A percentile compares a stretch with the other conserved stretches of the same genome.
These are phyloP conservation scores for Houttuynia cordata DNA, from an alignment of 164 flowering plant species.

Conservation along the genomic window DNA sequence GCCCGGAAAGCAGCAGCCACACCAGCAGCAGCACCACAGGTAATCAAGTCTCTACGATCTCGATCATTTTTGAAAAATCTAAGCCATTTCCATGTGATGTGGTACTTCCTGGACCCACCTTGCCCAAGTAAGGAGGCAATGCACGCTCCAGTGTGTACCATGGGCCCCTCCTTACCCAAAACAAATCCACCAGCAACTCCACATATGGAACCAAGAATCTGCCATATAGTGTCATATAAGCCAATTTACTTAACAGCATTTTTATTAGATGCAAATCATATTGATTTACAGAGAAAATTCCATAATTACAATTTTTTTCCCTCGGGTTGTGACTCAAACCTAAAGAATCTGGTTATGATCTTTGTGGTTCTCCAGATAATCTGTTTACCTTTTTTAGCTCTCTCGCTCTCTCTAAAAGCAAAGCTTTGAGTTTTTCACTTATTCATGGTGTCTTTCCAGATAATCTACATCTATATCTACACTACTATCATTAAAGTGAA, in stretches of 20 bases:
- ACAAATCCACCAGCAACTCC: constrained; percentile 88
- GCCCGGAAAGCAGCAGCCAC: constrained; percentile 97
- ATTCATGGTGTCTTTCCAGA: too few relatives aligned
- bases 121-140: constrained; percentile 83
- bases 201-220: constrained; percentile 78
- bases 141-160: constrained; percentile 98
- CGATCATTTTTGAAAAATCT: constrained; percentile 84
- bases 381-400: background rate
- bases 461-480: too few relatives aligned
- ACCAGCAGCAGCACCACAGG: constrained; percentile 98
- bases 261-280: background rate
- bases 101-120: constrained; percentile 82
- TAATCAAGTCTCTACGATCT: constrained; percentile 81
- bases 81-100: constrained; percentile 87
- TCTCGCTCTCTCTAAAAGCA: background rate
- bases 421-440: background rate
- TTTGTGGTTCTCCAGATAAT: too few relatives aligned
- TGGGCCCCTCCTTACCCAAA: constrained; percentile 94
- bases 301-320: too few relatives aligned
- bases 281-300: too few relatives aligned
- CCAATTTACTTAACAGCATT: background rate
- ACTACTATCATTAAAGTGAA: too few relatives aligned
- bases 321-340: too few relatives aligned
- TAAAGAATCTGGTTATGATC: too few relatives aligned
- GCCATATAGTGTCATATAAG: constrained; percentile 6